Conservation (phyloP, 345 rosid genomes). For the Populus tremula region DNA sequence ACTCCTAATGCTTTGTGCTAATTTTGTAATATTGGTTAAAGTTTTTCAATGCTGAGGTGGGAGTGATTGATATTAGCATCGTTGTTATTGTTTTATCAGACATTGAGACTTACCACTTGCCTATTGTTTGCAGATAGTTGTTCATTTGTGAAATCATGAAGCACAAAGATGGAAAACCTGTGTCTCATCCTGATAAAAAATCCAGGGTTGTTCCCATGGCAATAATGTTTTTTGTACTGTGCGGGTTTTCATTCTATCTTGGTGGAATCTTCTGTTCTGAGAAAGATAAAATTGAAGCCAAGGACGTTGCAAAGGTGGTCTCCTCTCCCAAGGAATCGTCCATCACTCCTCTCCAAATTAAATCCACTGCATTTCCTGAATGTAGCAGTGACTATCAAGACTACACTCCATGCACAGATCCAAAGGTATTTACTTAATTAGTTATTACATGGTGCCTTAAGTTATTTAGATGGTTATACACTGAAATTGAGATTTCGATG, state of each 20-base stretch:
- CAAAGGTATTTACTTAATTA: slow-evolving; percentile 50
- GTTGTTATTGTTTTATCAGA: neutral
- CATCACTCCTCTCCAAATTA: slow-evolving; percentile 50
- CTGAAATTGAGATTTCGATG: slow-evolving; percentile 2
- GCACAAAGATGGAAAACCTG: slow-evolving; percentile 77
- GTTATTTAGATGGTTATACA: neutral
- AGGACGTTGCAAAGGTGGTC: slow-evolving; percentile 38
- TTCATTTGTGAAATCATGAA: slow-evolving; percentile 47
- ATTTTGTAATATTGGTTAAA: neutral
- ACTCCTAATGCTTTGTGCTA: neutral
- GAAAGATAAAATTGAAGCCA: slow-evolving; percentile 30
- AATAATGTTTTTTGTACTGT: slow-evolving; percentile 46
- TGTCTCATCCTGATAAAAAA: slow-evolving; percentile 46
- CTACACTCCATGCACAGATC: slow-evolving; percentile 98
- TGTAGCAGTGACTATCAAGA: slow-evolving; percentile 85
- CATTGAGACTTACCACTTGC: neutral
- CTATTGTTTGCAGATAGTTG: slow-evolving; percentile 35
- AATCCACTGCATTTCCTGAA: slow-evolving; percentile 60
- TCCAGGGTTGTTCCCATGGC: slow-evolving; percentile 47
- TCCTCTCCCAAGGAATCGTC: slow-evolving; percentile 48
- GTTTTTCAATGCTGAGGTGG: neutral
- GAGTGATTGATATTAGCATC: neutral
- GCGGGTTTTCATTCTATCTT: slow-evolving; percentile 85
- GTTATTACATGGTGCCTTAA: neutral
- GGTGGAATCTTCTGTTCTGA: slow-evolving; percentile 78